Conservation (phyloP, 352 stramenopile genomes). For the Globisporangium emineosum region DNA sequence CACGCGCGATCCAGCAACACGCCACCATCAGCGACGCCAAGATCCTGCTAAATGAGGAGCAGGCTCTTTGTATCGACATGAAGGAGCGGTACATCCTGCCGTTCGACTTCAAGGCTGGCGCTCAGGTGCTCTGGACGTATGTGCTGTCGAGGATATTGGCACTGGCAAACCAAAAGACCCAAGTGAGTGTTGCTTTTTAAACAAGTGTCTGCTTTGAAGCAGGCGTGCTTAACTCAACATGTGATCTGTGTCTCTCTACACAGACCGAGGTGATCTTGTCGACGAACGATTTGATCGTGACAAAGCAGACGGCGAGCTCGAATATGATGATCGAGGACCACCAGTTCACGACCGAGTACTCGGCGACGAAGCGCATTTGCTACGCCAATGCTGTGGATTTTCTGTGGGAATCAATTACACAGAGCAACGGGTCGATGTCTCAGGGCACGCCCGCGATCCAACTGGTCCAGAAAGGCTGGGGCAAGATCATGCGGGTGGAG, state of each 20-base stretch:
- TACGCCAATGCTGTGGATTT: conserved; percentile 11
- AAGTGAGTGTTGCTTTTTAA: background rate
- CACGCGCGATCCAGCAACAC: background rate
- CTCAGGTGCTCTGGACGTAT: conserved; percentile 32
- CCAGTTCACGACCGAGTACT: conserved; percentile 18
- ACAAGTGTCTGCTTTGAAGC: background rate
- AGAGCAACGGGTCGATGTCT: background rate
- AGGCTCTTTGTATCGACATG: conserved; percentile 35
- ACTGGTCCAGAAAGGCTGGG: conserved; percentile 15
- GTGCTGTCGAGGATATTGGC: conserved; percentile 28
- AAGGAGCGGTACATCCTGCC: conserved; percentile 15
- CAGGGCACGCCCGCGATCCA: conserved; percentile 1
- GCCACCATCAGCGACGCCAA: conserved; percentile 23
- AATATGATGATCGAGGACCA: conserved; percentile 7
- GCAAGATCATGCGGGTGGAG: background rate
- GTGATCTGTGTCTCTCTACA: background rate
- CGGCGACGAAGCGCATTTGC: conserved; percentile 26
- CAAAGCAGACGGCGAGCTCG: conserved; percentile 5
- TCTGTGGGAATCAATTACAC: conserved; percentile 10
- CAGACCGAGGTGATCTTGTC: conserved; percentile 18
- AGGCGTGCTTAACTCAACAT: background rate
- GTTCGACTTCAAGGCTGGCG: conserved; percentile 17
- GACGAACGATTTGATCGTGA: conserved; percentile 19
- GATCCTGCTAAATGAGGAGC: conserved; percentile 32
- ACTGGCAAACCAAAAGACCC: conserved; percentile 21